Conservation (phyloP, 345 rosid genomes). For the Erodium maritimum region DNA sequence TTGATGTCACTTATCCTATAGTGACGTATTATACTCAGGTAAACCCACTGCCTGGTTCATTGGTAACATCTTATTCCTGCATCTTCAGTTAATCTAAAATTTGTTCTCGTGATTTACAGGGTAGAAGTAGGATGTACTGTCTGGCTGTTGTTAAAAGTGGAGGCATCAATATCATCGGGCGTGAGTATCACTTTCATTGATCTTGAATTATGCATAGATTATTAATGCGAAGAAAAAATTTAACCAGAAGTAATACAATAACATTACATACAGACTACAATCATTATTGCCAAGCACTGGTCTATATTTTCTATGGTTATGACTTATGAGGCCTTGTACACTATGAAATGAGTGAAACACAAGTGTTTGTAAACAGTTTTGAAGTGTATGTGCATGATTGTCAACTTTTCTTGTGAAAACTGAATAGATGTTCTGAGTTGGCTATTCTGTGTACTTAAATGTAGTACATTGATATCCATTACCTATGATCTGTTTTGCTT, state of each 20-base stretch:
- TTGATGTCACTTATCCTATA: slow-evolving; percentile 43
- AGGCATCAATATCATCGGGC: slow-evolving; percentile 70
- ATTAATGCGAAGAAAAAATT: background rate
- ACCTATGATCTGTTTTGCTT: too few relatives aligned
- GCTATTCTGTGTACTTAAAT: too few relatives aligned
- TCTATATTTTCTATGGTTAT: too few relatives aligned
- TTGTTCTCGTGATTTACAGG: slow-evolving; percentile 27
- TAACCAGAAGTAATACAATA: background rate
- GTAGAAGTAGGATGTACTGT: slow-evolving; percentile 31
- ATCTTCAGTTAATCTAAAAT: slow-evolving; percentile 6
- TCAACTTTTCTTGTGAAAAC: too few relatives aligned
- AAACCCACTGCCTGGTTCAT: slow-evolving; percentile 8
- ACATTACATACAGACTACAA: background rate
- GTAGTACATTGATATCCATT: too few relatives aligned
- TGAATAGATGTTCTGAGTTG: too few relatives aligned
- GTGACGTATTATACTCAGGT: slow-evolving; percentile 25
- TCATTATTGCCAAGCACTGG: too few relatives aligned
- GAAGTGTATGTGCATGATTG: too few relatives aligned
- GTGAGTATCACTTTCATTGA: slow-evolving; percentile 67
- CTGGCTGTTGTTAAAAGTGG: slow-evolving; percentile 60
- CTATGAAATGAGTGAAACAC: too few relatives aligned
- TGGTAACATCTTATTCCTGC: slow-evolving; percentile 1
- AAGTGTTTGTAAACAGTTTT: too few relatives aligned
- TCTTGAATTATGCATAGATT: background rate
- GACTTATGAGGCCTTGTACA: too few relatives aligned